A percentile compares a stretch with the other conserved stretches of the same genome.
These are phyloP conservation scores for Arthroderma uncinatum DNA, from an alignment of 2,329 filamentous ascomycete genomes.

Conservation along the genomic window DNA sequence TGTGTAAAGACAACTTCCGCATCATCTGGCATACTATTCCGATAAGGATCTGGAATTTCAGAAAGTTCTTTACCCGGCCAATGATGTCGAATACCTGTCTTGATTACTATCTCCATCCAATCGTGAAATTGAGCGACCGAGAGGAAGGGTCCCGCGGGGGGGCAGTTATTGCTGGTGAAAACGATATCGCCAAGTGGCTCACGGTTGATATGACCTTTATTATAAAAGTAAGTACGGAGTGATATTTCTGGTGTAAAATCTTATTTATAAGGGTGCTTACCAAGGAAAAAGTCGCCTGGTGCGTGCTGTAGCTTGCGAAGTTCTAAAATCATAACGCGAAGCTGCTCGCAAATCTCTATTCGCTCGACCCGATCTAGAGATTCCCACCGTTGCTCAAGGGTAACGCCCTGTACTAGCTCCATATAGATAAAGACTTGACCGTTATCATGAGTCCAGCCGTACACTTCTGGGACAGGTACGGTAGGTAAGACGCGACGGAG, in stretches of 20 bases:
- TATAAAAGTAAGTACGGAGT: background rate
- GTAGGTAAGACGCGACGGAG: conserved; percentile 15
- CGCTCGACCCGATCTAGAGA: conserved; percentile 12
- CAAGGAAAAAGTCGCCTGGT: conserved; percentile 16
- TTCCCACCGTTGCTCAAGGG: conserved; percentile 20
- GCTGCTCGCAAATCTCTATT: conserved; percentile 13
- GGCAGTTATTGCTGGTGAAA: conserved; percentile 15
- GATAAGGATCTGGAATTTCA: conserved; percentile 22
- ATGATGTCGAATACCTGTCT: conserved; percentile 17
- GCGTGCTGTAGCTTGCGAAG: conserved; percentile 17
- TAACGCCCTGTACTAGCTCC: conserved; percentile 22
- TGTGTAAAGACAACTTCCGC: conserved; percentile 27
- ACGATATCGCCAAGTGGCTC: conserved; percentile 19
- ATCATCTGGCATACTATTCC: conserved; percentile 23
- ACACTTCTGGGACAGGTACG: conserved; percentile 29
- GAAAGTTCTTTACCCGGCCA: conserved; percentile 19
- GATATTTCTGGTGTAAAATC: background rate
- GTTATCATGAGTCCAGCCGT: conserved; percentile 24
- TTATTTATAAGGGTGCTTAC: conserved; percentile 10
- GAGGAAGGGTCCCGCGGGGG: conserved; percentile 21
- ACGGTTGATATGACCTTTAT: conserved; percentile 15
- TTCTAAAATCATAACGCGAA: conserved; percentile 12
- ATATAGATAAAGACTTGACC: conserved; percentile 25
- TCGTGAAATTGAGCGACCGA: conserved; percentile 25
- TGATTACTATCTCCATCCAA: conserved; percentile 15